A percentile compares a stretch with the other conserved stretches of the same genome.
phyloP scores from a whole-genome alignment of 1,284 basidiomycete species.

The Fomitopsis schrenkii region DNA sequence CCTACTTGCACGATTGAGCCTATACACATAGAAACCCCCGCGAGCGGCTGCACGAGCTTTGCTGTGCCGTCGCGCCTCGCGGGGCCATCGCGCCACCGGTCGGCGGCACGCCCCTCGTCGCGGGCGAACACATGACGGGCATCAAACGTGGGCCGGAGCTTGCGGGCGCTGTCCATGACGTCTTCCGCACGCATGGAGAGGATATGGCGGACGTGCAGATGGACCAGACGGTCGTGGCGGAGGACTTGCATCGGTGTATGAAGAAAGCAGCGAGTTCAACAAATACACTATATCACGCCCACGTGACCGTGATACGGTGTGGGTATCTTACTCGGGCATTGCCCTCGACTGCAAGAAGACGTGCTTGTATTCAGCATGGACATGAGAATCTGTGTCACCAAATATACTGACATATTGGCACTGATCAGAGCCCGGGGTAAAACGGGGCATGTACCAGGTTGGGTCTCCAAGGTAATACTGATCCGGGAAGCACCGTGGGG shows the following conservation, averaged over 20 bases:
- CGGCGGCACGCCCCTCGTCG: neutral
- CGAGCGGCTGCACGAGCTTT: slow-evolving; percentile 5
- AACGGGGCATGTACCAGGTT: no score
- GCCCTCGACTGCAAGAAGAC: no score
- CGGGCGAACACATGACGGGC: neutral
- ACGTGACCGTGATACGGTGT: no score
- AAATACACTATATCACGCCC: no score
- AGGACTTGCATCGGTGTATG: slow-evolving; percentile 8
- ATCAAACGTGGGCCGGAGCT: slow-evolving; percentile 7
- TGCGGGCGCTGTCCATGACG: slow-evolving; percentile 2
- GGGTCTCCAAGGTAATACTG: no score
- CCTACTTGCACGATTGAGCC: slow-evolving; percentile 16
- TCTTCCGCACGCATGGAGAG: slow-evolving; percentile 4
- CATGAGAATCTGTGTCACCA: no score
- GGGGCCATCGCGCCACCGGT: neutral
- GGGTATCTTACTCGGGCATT: no score
- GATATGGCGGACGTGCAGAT: slow-evolving; percentile 6
- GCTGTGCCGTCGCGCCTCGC: neutral
- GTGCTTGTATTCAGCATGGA: no score
- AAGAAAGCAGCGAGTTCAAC: slow-evolving; percentile 4
- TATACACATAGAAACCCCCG: neutral
- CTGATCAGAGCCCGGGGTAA: no score
- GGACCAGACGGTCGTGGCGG: slow-evolving; percentile 1
- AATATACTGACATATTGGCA: no score
- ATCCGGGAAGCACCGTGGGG: no score